Evolutionary conservation across 2,329 filamentous ascomycete genomes (phyloP), one percentile per base, ranked within the genome.

Genomic region (Blastomyces emzantsi): DNA sequence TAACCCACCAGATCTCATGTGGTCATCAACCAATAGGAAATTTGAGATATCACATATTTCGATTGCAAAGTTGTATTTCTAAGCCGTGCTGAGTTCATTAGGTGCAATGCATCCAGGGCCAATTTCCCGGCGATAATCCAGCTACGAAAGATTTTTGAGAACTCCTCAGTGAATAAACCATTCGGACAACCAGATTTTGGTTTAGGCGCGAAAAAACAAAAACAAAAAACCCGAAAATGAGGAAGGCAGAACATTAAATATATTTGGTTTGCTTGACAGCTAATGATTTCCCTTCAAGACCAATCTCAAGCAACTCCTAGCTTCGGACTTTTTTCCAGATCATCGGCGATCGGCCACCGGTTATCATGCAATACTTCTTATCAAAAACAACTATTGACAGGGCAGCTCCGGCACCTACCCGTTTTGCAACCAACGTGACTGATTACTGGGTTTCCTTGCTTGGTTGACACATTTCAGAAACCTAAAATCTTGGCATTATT

Each of bases 401-500:
- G n/a, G 36, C 45, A 43, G 33, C 47, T 62, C 55, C 65, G 64
- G 67, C 67, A 66, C 62, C 61, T 66, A 63, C 61, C 67, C 67
- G 67, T 62, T 45, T 45, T 58, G 58, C 60, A 66, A 64, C 62
- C 57, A 67, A 64, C 60, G 61, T 63, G 47, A 66, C 60, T 64
- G 51, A 51, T 52, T 55, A 47, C 25, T 60, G 61, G 58, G 62
- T 63, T 65, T 65, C 63, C 59, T 64, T 57, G 62, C 62, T 65
- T 65, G 61, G 69, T 69, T 66, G 65, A 65, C 64, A 54, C 69
- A 70, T 63, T 69, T 70, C 59, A 68, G 62, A 49, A 47, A 64
- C 61, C 69, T 67, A 52, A 51, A 56, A 69, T 73, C 63, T 69
- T 71, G 68, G 62, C 62, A 67, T 65, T 62, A 65, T 65, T 66